Base-by-base conservation (phyloP, 345 rosid genomes). In the Erodium maritimum region DNA sequence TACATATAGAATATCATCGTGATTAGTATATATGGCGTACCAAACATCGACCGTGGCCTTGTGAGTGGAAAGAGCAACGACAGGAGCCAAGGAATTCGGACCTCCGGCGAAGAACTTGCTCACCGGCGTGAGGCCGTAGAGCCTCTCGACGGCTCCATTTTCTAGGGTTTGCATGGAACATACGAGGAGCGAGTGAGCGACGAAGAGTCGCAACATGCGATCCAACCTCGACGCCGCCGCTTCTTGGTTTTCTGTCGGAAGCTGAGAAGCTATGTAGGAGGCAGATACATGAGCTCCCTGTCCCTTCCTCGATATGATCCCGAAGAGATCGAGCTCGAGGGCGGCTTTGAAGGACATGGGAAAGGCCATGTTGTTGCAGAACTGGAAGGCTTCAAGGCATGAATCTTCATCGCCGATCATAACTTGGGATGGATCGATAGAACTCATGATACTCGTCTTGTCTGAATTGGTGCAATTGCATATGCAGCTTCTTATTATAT, bases 311-410 rank as follows among this genome's bases (percentile, higher is more conserved):
- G 33, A 37, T 4, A 72, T 64, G 58, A 67, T 50, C 5, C 37
- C 66, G 1, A 72, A 65, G 5, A 72, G 29, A 12, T 65, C 54
- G 16, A 72, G 76, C 48, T 72, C 72, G 1, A 64, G 25, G 16
- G 69, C 69, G 17, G 76, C 56, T 14, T 58, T 61, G 45, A 72
- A 23, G n/a, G n/a, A n/a, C n/a, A n/a, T n/a, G n/a, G n/a, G n/a
- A n/a, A n/a, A n/a, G n/a, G n/a, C n/a, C n/a, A n/a, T n/a, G 42
- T 29, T 29, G 34, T 29, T 3, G 34, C 34, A 29, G 3, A 29
- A 8, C 3, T 3, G 3, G 3, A 29, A 8, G 34, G 34, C 34
- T 3, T 8, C 34, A 29, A 29, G 34, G 8, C 34, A 29, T 29
- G 34, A 3, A 29, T 29, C 34, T 3, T 29, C 34, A 29, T 29